Base-by-base conservation (phyloP, 805 yeast genomes). In the Saccharomyces eubayanus region DNA sequence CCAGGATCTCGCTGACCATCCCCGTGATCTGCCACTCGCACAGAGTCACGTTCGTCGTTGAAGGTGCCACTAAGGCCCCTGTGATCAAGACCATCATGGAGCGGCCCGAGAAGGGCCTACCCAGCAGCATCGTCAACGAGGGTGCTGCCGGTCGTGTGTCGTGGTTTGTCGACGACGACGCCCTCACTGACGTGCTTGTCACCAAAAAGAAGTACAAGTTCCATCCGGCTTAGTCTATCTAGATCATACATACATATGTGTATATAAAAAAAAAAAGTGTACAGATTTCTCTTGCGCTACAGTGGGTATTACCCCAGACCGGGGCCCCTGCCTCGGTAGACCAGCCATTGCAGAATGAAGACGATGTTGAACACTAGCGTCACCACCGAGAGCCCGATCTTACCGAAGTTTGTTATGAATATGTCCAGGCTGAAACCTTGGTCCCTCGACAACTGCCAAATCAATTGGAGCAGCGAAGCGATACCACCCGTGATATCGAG, bases 81-180 rank as follows among this genome's bases (percentile, higher is more conserved):
- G 84, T 91, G 52, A 80, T 91, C 66, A 84, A 89, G 67, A 86
- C 85, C 12, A 90, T 91, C 53, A 86, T 91, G 89, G 97, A 91
- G 72, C 81, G 96, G 65, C 96, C 97, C 1, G 97, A 91, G 65
- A 89, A 89, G 74, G 96, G 96, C 1, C 77, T 91, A 55, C 97
- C 97, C 24, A 85, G 92, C 55, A 83, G 91, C 53, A 85, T 91
- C 52, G 96, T 91, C 55, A 90, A 90, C 65, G 96, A 89, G 71
- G 86, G 87, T 43, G 96, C 96, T 28, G 96, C 95, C 1, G 97
- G 97, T 27, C 84, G 85, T 71, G 96, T 90, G 6, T 80, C 89
- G 16, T 91, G 97, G 97, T 91, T 91, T 74, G 97, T 91, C 46
- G 97, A 91, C 68, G 87, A 89, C 63, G 96, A 84, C 59, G 96